Evolutionary conservation across 2,329 filamentous ascomycete genomes (phyloP), one percentile per base, ranked within the genome.

Genomic region (Ophiostoma piceae): DNA sequence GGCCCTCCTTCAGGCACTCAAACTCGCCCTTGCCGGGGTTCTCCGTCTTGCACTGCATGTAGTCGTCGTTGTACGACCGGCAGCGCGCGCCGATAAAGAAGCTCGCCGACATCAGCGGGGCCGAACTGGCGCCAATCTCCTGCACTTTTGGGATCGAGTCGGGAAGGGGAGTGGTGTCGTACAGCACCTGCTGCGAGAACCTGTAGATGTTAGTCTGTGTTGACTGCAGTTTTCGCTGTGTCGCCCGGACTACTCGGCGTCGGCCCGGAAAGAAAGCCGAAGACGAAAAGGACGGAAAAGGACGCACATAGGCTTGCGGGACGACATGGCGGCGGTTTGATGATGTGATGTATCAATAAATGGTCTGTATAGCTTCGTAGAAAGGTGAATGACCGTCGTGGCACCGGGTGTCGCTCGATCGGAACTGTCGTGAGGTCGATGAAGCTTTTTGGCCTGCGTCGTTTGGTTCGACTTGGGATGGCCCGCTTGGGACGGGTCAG

Each of bases 11-110:
- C 86, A 99, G 83, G 82, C 95, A 99, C 75, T 97, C 92, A 73
- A 96, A 81, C 84, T 99, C 95, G 79, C 93, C 95, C 81, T 87
- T 88, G 76, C 95, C 95, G 73, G 92, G 90, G 77, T 92, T 89
- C 82, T 97, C 93, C 75, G 88, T 92, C 90, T 99, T 99, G 90
- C 95, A 99, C 84, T 96, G 92, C 94, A 99, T 99, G 83, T 91
- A 99, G 83, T 99, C 95, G 84, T 99, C 95, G 82, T 98, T 98
- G 86, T 94, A 99, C 71, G 91, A 85, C 79, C 87, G 90, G 89
- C 95, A 99, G 78, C 94, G 90, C 75, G 93, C 94, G 73, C 95
- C 95, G 79, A 99, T 99, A 81, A 98, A 99, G 86, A 92, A 99
- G 68, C 92, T 89, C 41, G 95, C 95, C 74, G 92, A 96, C 71